These are phyloP conservation scores for Panicum miliaceum DNA, from an alignment of 176 grass and related monocot genomes.

Conservation along the genomic window DNA sequence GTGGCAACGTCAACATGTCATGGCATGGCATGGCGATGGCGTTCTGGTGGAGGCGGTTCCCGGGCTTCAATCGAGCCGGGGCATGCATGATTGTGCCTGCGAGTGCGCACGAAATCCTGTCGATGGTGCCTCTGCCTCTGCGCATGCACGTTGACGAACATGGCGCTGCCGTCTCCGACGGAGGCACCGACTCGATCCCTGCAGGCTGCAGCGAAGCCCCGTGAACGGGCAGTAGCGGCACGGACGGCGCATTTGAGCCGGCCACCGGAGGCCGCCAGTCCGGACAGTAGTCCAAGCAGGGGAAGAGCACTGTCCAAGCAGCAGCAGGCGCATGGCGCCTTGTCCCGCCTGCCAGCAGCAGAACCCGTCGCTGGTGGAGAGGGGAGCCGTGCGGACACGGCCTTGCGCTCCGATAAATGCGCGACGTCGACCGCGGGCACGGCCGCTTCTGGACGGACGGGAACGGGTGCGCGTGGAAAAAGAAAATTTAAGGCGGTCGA, in stretches of 20 bases:
- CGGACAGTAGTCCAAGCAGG: too few species aligned
- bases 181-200: not conserved
- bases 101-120: constrained; percentile 30
- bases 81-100: not conserved
- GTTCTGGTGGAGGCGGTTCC: not conserved
- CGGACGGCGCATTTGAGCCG: not conserved
- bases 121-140: not conserved
- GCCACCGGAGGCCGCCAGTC: not conserved
- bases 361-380: not conserved
- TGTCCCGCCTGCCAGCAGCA: not conserved
- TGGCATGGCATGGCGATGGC: not conserved
- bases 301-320: not conserved
- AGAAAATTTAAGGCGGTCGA: constrained; percentile 9
- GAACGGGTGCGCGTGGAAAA: not conserved
- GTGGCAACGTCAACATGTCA: constrained; percentile 14
- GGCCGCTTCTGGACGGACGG: constrained; percentile 31
- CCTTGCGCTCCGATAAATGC: constrained; percentile 35
- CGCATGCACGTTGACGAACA: not conserved
- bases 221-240: not conserved
- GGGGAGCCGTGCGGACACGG: constrained; percentile 32
- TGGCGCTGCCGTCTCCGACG: not conserved
- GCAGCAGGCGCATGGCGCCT: not conserved
- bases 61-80: not conserved
- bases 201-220: not conserved
- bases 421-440: constrained; percentile 33